Conservation (phyloP, 108 stramenopile species). For the Conticribra weissflogii region DNA sequence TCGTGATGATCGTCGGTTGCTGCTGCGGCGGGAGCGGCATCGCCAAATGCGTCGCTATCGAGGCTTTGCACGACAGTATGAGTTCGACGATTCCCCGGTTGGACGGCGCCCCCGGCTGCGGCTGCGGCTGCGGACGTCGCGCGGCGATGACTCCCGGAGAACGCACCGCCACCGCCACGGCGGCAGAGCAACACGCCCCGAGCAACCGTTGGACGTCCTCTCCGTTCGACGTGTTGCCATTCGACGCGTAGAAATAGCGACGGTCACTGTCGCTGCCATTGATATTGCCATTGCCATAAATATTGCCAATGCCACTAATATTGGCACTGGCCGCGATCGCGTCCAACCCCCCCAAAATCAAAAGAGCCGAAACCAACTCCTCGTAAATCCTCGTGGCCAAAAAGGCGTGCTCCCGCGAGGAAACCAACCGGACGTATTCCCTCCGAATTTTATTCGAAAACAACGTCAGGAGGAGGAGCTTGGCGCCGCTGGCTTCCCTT, state of each 20-base stretch:
- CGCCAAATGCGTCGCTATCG: background rate
- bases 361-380: slow-evolving; percentile 4
- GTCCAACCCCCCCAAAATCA: background rate
- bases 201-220: slow-evolving; percentile 2
- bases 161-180: slow-evolving; percentile 14
- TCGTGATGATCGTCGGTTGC: background rate
- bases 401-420: slow-evolving; percentile 2
- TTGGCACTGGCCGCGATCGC: background rate
- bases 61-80: slow-evolving; percentile 11
- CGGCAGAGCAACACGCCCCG: slow-evolving; percentile 11
- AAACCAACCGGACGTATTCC: slow-evolving; percentile 7
- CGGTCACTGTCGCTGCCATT: too few relatives aligned
- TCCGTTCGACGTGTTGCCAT: too few relatives aligned
- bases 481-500: slow-evolving; percentile 15
- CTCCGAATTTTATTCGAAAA: slow-evolving; percentile 13
- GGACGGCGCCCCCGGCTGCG: too few relatives aligned
- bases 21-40: background rate
- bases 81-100: too few relatives aligned
- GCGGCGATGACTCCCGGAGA: background rate
- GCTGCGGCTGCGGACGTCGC: too few relatives aligned
- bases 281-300: background rate
- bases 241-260: too few relatives aligned
- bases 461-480: slow-evolving; percentile 7
- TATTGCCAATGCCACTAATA: background rate
- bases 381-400: slow-evolving; percentile 9